Percentiles rank a stretch among this genome's conserved stretches.
Evolutionary conservation across 2,329 filamentous ascomycete species (phyloP).

Genomic region (Cladobotryum mycophilum): DNA sequence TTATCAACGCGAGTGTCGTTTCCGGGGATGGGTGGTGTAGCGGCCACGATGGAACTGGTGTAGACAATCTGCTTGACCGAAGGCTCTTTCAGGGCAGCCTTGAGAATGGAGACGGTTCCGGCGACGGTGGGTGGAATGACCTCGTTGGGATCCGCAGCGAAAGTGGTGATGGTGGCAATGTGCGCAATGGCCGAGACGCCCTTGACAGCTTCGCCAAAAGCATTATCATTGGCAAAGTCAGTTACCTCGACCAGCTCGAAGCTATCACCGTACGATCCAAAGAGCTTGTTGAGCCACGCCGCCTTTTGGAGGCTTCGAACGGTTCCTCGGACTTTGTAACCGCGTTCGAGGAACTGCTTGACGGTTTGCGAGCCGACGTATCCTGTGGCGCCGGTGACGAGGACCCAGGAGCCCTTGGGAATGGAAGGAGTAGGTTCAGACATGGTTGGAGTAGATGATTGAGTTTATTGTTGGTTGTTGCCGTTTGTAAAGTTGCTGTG

Average conservation of each 20-base stretch:
- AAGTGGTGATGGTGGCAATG: slow-evolving; percentile 28
- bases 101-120: slow-evolving; percentile 24
- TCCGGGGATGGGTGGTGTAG: slow-evolving; percentile 14
- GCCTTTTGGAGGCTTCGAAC: slow-evolving; percentile 20
- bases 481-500: too few species aligned
- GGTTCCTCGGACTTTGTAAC: slow-evolving; percentile 29
- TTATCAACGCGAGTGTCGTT: slow-evolving; percentile 14
- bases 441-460: too few species aligned
- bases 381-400: slow-evolving; percentile 30
- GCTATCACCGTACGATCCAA: slow-evolving; percentile 15
- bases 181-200: slow-evolving; percentile 29
- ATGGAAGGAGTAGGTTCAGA: neutral
- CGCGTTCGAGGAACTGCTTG: slow-evolving; percentile 25
- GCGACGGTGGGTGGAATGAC: slow-evolving; percentile 31
- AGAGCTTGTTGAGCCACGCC: slow-evolving; percentile 21
- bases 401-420: slow-evolving; percentile 6
- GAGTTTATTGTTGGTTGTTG: too few species aligned
- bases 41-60: slow-evolving; percentile 28
- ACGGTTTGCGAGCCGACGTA: slow-evolving; percentile 26
- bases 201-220: slow-evolving; percentile 24
- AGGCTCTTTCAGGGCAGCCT: slow-evolving; percentile 27
- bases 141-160: slow-evolving; percentile 31
- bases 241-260: slow-evolving; percentile 28
- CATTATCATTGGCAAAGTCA: slow-evolving; percentile 22
- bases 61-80: slow-evolving; percentile 35